Evolutionary conservation across 2,329 filamentous ascomycete species (phyloP).

Genomic region (Penicillium sp.): DNA sequence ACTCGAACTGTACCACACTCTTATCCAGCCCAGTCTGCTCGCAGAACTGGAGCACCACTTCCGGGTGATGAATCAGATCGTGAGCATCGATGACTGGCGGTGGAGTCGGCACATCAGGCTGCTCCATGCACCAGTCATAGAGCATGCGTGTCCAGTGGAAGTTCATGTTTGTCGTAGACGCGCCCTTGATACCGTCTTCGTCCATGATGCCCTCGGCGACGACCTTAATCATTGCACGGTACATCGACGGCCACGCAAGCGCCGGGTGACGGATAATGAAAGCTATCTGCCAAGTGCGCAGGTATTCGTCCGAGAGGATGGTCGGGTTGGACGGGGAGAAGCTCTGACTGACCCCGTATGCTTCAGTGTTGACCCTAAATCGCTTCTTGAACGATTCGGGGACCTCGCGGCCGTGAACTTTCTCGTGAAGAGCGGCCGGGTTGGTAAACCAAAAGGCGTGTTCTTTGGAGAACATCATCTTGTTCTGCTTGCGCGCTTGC

Average conservation of each 20-base stretch:
- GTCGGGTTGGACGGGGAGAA: slow-evolving; percentile 32
- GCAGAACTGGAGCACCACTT: slow-evolving; percentile 27
- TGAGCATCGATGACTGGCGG: slow-evolving; percentile 38
- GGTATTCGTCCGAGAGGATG: slow-evolving; percentile 33
- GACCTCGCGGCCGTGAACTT: slow-evolving; percentile 4
- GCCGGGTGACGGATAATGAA: slow-evolving; percentile 41
- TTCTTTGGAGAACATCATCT: slow-evolving; percentile 36
- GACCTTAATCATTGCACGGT: slow-evolving; percentile 28
- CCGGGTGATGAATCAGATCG: slow-evolving; percentile 34
- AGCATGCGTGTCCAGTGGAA: slow-evolving; percentile 30
- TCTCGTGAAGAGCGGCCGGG: slow-evolving; percentile 18
- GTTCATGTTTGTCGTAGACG: slow-evolving; percentile 24
- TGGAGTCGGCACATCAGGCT: slow-evolving; percentile 12
- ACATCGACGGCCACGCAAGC: slow-evolving; percentile 37
- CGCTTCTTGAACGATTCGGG: slow-evolving; percentile 3
- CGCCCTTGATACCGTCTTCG: slow-evolving; percentile 12
- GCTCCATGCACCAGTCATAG: slow-evolving; percentile 34
- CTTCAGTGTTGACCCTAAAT: slow-evolving; percentile 15
- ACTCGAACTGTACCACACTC: slow-evolving; percentile 28
- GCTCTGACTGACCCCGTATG: slow-evolving; percentile 15
- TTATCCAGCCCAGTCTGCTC: slow-evolving; percentile 33
- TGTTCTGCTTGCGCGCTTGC: slow-evolving; percentile 21
- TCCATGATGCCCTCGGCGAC: slow-evolving; percentile 11
- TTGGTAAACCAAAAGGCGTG: slow-evolving; percentile 30
- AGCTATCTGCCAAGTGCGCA: slow-evolving; percentile 30